phyloP scores from a whole-genome alignment of 2,329 filamentous ascomycete genomes.

The Canariomyces notabilis region DNA sequence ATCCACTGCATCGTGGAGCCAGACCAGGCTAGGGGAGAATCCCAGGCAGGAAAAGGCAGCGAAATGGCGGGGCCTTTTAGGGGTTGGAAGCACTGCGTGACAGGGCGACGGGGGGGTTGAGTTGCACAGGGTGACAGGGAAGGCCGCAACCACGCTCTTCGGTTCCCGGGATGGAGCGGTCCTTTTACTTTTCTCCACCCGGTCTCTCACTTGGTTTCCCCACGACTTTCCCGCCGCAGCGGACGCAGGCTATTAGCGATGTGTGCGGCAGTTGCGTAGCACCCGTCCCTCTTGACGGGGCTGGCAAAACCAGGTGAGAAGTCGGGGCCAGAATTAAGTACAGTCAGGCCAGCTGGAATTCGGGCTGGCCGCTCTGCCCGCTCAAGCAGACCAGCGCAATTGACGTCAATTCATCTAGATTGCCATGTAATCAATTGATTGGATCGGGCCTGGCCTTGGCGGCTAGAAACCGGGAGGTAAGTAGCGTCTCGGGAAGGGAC shows the following conservation, averaged over 20 bases:
- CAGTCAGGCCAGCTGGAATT: conserved; percentile 6
- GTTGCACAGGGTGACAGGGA: conserved; percentile 13
- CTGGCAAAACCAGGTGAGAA: conserved; percentile 22
- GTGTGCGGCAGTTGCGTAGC: conserved; percentile 26
- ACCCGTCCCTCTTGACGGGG: conserved; percentile 20
- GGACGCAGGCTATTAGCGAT: conserved; percentile 14
- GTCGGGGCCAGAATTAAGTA: too few species aligned
- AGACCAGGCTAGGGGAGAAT: conserved; percentile 22
- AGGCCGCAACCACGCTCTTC: conserved; percentile 8
- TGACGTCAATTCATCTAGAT: conserved; percentile 29
- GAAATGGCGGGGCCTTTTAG: conserved; percentile 21
- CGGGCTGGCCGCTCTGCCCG: conserved; percentile 14
- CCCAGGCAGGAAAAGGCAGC: conserved; percentile 21
- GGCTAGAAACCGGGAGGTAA: conserved; percentile 15
- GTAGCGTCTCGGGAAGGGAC: conserved; percentile 4
- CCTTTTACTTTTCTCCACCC: conserved; percentile 18
- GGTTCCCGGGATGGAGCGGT: conserved; percentile 20
- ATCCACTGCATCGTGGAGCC: conserved; percentile 28
- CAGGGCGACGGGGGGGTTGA: not conserved
- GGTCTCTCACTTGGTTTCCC: too few species aligned
- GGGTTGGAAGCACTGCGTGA: conserved; percentile 9
- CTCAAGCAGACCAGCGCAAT: conserved; percentile 19
- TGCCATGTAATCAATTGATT: conserved; percentile 26
- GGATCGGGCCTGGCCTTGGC: conserved; percentile 23
- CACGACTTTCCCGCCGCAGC: conserved; percentile 20